Conservation (phyloP, 805 yeast species). For the Lipomyces lipofer region DNA sequence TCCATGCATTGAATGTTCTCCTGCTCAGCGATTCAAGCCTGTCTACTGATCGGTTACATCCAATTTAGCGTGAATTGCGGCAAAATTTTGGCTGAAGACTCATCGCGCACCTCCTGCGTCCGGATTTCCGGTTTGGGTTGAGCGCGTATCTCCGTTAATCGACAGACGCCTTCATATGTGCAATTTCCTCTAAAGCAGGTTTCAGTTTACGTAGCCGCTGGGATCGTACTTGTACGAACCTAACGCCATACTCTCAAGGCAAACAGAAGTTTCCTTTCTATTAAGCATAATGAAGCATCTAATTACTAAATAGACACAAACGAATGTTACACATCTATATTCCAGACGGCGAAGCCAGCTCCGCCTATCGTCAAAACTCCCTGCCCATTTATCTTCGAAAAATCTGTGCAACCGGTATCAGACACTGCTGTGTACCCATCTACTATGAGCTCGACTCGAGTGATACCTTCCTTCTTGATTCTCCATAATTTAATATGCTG, state of each 20-base stretch:
- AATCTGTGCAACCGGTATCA: conserved; percentile 78
- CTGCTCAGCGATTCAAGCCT: neutral
- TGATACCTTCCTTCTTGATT: conserved; percentile 35
- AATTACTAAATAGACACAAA: neutral
- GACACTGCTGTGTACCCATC: conserved; percentile 76
- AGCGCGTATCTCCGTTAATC: too few species aligned
- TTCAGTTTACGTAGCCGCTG: too few species aligned
- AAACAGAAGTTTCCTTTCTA: too few species aligned
- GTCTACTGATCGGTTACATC: neutral
- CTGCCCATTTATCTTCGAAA: conserved; percentile 37
- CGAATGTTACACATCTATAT: neutral
- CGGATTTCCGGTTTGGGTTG: too few species aligned
- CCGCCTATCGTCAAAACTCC: conserved; percentile 65
- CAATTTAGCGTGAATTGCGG: neutral
- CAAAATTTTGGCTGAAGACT: neutral
- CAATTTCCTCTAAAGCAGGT: too few species aligned
- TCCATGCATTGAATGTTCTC: neutral
- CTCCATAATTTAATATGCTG: conserved; percentile 74
- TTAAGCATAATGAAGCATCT: too few species aligned
- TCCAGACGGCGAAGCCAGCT: conserved; percentile 62
- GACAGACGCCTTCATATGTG: too few species aligned
- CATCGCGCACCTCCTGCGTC: too few species aligned
- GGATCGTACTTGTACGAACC: too few species aligned
- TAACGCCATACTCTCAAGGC: too few species aligned
- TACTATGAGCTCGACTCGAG: conserved; percentile 39